Evolutionary conservation across 768 basidiomycete species (phyloP).

Genomic region (Tylopilus balloui): DNA sequence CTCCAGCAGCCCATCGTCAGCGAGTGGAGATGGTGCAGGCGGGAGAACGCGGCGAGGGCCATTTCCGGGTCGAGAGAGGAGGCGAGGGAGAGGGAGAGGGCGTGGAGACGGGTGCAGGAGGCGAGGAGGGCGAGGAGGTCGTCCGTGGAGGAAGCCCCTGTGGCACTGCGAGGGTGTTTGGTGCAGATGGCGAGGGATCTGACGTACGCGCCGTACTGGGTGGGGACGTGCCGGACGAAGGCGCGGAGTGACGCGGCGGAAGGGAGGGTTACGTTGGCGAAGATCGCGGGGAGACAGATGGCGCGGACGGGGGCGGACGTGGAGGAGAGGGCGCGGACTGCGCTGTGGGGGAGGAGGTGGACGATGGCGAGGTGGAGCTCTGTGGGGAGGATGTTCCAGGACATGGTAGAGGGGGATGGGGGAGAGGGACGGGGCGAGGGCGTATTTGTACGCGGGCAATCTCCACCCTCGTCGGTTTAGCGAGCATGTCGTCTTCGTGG

Average conservation of each 20-base stretch:
- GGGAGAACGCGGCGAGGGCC: conserved; percentile 22
- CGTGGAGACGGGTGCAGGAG: conserved; percentile 41
- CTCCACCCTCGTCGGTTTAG: conserved; percentile 20
- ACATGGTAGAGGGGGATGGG: conserved; percentile 3
- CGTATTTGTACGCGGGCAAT: conserved; percentile 2
- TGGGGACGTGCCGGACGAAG: conserved; percentile 57
- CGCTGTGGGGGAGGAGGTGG: conserved; percentile 41
- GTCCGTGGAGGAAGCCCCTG: conserved; percentile 38
- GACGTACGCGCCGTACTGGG: conserved; percentile 49
- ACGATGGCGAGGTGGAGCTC: conserved; percentile 64
- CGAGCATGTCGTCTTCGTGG: conserved; percentile 3
- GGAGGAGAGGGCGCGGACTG: conserved; percentile 44
- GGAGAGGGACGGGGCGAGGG: background rate
- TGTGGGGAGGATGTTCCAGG: conserved; percentile 57
- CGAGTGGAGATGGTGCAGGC: conserved; percentile 13
- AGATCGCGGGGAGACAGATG: conserved; percentile 54
- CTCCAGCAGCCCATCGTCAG: conserved; percentile 25
- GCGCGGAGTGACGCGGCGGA: conserved; percentile 41
- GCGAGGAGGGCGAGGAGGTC: conserved; percentile 47
- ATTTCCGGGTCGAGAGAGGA: conserved; percentile 17
- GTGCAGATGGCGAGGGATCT: conserved; percentile 46
- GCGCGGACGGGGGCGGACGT: conserved; percentile 49
- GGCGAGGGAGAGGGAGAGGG: conserved; percentile 28
- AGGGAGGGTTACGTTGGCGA: conserved; percentile 52
- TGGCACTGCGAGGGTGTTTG: conserved; percentile 28